phyloP scores from a whole-genome alignment of 495 filamentous ascomycete genomes.

The Aspergillus egyptiacus region DNA sequence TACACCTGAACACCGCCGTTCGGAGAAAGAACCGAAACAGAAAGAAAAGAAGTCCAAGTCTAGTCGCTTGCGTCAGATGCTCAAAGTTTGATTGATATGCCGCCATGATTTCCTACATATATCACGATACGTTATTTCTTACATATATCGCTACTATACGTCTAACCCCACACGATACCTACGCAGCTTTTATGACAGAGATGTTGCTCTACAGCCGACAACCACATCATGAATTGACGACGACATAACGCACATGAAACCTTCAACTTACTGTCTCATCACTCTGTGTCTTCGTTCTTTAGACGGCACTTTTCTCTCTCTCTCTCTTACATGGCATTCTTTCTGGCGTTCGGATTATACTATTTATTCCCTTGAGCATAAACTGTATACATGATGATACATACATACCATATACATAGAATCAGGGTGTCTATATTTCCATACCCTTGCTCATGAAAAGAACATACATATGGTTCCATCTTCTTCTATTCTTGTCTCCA shows the following conservation, averaged over 20 bases:
- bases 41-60: conserved; percentile 32
- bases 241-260: not conserved
- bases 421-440: not conserved
- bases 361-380: conserved; percentile 6
- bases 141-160: conserved; percentile 9
- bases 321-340: not conserved
- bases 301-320: not conserved
- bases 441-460: too few relatives aligned
- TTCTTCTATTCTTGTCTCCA: too few relatives aligned
- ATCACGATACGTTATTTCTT: too few relatives aligned
- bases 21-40: conserved; percentile 34
- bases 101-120: not conserved
- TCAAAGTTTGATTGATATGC: conserved; percentile 27
- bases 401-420: not conserved
- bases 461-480: too few relatives aligned
- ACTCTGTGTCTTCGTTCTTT: not conserved
- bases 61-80: conserved; percentile 41
- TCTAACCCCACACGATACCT: not conserved
- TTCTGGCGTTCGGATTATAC: conserved; percentile 10
- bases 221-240: not conserved
- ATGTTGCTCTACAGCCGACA: not conserved
- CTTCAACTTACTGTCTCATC: not conserved
- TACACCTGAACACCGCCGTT: conserved; percentile 20
- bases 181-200: not conserved
- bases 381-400: not conserved